Conservation (phyloP, 441 rosid genomes). For the Gossypium davidsonii region DNA sequence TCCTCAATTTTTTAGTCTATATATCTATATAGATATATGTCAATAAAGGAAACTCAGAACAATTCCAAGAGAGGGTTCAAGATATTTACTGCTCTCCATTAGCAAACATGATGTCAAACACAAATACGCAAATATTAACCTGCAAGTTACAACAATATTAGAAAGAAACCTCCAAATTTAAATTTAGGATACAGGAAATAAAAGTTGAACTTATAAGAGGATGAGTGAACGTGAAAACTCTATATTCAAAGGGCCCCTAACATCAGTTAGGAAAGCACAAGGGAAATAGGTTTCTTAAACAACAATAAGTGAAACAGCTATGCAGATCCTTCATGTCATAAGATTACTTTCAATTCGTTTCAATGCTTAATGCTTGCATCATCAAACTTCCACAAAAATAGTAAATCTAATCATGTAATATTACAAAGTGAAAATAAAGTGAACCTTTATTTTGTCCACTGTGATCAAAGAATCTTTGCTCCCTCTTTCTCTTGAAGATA, state of each 20-base stretch:
- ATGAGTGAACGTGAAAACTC: background rate
- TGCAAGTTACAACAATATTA: slow-evolving; percentile 31
- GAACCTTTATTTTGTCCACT: slow-evolving; percentile 62
- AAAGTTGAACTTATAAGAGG: background rate
- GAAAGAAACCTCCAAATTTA: slow-evolving; percentile 11
- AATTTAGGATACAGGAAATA: background rate
- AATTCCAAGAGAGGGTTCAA: slow-evolving; percentile 18
- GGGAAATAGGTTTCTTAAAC: background rate
- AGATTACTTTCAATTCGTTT: slow-evolving; percentile 2
- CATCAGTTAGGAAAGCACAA: background rate
- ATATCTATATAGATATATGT: background rate
- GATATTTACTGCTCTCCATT: slow-evolving; percentile 70
- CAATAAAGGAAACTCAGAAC: background rate
- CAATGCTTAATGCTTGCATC: background rate
- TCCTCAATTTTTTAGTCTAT: background rate
- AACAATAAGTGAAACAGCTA: background rate
- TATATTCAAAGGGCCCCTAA: background rate
- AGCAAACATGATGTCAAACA: slow-evolving; percentile 83
- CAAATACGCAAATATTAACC: slow-evolving; percentile 74
- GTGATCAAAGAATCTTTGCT: slow-evolving; percentile 54
- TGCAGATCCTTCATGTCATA: background rate
- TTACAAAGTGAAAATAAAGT: slow-evolving; percentile 8
- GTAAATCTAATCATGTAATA: background rate
- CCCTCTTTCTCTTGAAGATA: slow-evolving; percentile 86
- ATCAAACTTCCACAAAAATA: slow-evolving; percentile 6